These are phyloP conservation scores for Lactarius psammicola DNA, from an alignment of 768 basidiomycete species.

Conservation along the genomic window DNA sequence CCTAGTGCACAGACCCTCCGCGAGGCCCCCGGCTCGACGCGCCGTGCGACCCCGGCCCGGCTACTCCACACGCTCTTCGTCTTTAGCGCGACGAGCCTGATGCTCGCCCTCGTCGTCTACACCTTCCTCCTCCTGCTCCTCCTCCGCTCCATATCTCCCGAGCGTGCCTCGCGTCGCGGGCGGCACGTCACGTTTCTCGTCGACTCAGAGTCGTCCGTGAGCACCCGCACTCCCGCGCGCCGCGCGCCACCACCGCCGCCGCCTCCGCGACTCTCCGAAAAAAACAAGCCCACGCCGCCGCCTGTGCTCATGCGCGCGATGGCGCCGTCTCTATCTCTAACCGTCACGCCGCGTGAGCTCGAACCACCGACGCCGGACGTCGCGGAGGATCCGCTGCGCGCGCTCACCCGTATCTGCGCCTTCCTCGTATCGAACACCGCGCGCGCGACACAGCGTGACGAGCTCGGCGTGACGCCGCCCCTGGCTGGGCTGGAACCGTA, in stretches of 20 bases:
- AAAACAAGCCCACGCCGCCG: background rate
- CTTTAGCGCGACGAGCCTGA: constrained; percentile 15
- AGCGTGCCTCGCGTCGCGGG: background rate
- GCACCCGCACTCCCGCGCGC: background rate
- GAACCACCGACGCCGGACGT: constrained; percentile 20
- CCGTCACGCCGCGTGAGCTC: constrained; percentile 18
- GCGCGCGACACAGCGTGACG: constrained; percentile 5
- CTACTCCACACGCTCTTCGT: constrained; percentile 13
- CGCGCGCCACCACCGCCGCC: background rate
- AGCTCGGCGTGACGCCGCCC: constrained; percentile 12
- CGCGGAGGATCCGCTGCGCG: constrained; percentile 19
- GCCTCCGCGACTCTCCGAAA: background rate
- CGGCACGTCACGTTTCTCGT: constrained; percentile 16
- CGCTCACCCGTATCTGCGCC: constrained; percentile 14
- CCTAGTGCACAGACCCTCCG: constrained; percentile 3
- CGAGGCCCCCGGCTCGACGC: background rate
- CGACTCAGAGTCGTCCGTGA: background rate
- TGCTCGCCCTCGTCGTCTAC: constrained; percentile 6
- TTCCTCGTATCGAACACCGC: constrained; percentile 15
- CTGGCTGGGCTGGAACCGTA: constrained; percentile 18
- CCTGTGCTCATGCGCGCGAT: background rate
- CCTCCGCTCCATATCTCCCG: background rate
- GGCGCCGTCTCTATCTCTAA: constrained; percentile 15
- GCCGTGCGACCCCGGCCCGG: background rate
- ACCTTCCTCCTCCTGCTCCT: constrained; percentile 15